Conservation (phyloP, 192 early-diverging fungal genomes). For the Irineochytrium annulatum region DNA sequence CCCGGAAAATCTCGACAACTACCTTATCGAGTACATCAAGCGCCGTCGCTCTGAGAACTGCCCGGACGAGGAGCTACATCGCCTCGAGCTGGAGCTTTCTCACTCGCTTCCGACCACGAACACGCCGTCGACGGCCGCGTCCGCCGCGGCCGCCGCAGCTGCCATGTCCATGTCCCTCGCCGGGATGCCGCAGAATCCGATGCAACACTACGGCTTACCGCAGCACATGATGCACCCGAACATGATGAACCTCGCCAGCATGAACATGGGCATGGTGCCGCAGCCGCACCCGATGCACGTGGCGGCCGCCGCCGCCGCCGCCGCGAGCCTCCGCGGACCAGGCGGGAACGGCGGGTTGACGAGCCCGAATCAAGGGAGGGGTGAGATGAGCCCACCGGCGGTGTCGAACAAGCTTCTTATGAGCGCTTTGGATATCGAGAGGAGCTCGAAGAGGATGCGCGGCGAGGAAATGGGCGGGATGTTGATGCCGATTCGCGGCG, state of each 20-base stretch:
- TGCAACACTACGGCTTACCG: background rate
- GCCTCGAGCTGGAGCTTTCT: slow-evolving; percentile 21
- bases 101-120: background rate
- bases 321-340: background rate
- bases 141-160: background rate
- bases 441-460: background rate
- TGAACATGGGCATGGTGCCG: background rate
- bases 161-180: slow-evolving; percentile 1
- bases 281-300: background rate
- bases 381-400: background rate
- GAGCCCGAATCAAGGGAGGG: background rate
- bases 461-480: too few relatives aligned
- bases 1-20: slow-evolving; percentile 29
- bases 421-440: background rate
- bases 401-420: background rate
- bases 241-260: background rate
- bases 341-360: background rate
- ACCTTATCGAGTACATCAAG: slow-evolving; percentile 25
- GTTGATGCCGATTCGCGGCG: too few relatives aligned
- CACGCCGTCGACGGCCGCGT: background rate
- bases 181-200: background rate
- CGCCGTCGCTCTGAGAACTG: slow-evolving; percentile 21
- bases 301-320: background rate
- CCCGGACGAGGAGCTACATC: slow-evolving; percentile 17
- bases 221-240: background rate